Evolutionary conservation across 2,329 filamentous ascomycete genomes (phyloP).

Genomic region (Cadophora gregata): DNA sequence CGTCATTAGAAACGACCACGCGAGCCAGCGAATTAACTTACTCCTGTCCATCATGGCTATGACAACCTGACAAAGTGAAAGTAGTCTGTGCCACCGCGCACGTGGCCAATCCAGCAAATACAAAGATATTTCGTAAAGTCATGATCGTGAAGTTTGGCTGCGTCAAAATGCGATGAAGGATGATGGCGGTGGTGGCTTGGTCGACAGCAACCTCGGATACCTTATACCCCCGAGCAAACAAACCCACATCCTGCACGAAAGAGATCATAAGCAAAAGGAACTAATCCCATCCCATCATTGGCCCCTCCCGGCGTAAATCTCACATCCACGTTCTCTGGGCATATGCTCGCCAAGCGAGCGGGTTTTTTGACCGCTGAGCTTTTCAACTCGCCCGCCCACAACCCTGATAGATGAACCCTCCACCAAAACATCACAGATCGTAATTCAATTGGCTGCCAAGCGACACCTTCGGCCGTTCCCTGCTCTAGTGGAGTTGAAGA

Average conservation of each 20-base stretch:
- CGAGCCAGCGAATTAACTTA: constrained; percentile 27
- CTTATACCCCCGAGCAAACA: background rate
- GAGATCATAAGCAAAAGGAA: background rate
- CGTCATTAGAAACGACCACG: background rate
- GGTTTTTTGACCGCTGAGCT: background rate
- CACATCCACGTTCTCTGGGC: background rate
- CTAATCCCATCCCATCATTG: constrained; percentile 1
- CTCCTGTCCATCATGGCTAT: constrained; percentile 43
- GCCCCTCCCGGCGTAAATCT: background rate
- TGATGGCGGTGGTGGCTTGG: background rate
- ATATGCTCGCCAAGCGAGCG: background rate
- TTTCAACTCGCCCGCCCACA: background rate
- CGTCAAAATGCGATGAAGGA: background rate
- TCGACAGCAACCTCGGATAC: background rate
- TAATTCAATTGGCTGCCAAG: constrained; percentile 7
- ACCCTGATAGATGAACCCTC: background rate
- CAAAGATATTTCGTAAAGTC: constrained; percentile 3
- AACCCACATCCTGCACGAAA: background rate
- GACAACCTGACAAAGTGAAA: constrained; percentile 43
- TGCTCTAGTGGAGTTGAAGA: background rate
- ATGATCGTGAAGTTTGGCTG: constrained; percentile 12
- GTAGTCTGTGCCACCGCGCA: constrained; percentile 12
- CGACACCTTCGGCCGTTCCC: background rate
- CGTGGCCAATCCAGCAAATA: constrained; percentile 1
- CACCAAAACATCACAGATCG: background rate